A percentile compares a stretch with the other conserved stretches of the same genome.
These are phyloP conservation scores for Russula griseocarnosa DNA, from an alignment of 768 basidiomycete species.

Conservation along the genomic window DNA sequence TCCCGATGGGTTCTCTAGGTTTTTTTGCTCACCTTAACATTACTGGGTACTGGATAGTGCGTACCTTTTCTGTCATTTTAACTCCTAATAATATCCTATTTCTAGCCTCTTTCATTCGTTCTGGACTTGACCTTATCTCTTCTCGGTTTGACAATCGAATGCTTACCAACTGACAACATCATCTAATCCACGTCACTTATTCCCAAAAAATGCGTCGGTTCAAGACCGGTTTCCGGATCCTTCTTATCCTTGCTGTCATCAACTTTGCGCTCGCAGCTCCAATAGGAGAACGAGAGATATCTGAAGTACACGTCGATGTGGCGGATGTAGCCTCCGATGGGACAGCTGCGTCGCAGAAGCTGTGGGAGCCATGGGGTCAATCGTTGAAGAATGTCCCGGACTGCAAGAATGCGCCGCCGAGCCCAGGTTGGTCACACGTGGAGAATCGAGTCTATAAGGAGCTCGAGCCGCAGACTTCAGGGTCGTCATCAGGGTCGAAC, in stretches of 20 bases:
- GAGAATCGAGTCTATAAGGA: no score
- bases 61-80: neutral
- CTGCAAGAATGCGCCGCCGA: no score
- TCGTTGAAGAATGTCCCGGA: no score
- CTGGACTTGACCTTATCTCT: neutral
- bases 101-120: neutral
- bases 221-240: neutral
- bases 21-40: neutral
- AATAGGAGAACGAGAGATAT: neutral
- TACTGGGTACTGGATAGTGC: constrained; percentile 16
- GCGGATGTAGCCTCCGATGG: neutral
- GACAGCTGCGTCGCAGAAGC: neutral
- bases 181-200: neutral
- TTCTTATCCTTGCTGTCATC: constrained; percentile 4
- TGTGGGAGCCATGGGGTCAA: neutral
- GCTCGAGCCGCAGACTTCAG: no score
- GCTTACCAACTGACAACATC: neutral
- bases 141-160: neutral
- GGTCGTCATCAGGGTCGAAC: no score
- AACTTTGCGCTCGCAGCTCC: neutral
- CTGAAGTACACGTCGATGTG: neutral
- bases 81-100: neutral
- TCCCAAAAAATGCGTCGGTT: constrained; percentile 1
- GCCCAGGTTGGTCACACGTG: no score
- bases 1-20: neutral